A percentile compares a stretch with the other conserved stretches of the same genome.
Conservation (phyloP, 2,329 filamentous ascomycete genomes). For the Lasiodiplodia sp. region DNA sequence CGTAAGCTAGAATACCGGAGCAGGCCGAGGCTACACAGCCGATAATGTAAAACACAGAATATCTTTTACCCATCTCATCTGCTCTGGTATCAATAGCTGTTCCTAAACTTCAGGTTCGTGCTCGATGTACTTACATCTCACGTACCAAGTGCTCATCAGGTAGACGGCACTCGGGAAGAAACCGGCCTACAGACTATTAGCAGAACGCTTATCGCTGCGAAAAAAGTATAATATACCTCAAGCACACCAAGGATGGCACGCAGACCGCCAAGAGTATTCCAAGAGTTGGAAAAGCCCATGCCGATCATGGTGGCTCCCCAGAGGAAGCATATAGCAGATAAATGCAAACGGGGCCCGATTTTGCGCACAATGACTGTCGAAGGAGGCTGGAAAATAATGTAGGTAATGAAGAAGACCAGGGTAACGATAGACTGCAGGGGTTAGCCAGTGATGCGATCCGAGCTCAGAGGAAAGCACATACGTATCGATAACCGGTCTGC, state of each 20-base stretch:
- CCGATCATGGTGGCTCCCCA: conserved; percentile 56
- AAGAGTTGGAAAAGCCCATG: conserved; percentile 50
- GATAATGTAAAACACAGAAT: conserved; percentile 73
- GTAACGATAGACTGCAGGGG: conserved; percentile 65
- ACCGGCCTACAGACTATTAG: conserved; percentile 37
- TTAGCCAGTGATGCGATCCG: neutral
- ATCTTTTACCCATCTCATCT: conserved; percentile 72
- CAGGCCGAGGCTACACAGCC: conserved; percentile 72
- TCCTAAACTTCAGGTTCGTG: neutral
- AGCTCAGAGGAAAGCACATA: neutral
- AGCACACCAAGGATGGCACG: conserved; percentile 48
- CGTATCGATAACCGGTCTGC: conserved; percentile 40
- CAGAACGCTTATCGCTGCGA: neutral
- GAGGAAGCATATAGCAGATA: conserved; percentile 43
- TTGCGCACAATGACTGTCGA: conserved; percentile 51
- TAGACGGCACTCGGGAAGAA: conserved; percentile 55
- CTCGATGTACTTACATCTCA: conserved; percentile 47
- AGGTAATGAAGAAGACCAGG: conserved; percentile 54
- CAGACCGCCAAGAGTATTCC: conserved; percentile 45
- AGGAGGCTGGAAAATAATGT: conserved; percentile 52
- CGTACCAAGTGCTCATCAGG: conserved; percentile 54
- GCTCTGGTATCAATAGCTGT: neutral
- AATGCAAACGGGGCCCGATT: conserved; percentile 49
- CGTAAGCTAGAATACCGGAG: conserved; percentile 73
- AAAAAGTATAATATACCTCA: neutral